Evolutionary conservation across 2,329 filamentous ascomycete species (phyloP).

Genomic region (Pezicula radicicola): DNA sequence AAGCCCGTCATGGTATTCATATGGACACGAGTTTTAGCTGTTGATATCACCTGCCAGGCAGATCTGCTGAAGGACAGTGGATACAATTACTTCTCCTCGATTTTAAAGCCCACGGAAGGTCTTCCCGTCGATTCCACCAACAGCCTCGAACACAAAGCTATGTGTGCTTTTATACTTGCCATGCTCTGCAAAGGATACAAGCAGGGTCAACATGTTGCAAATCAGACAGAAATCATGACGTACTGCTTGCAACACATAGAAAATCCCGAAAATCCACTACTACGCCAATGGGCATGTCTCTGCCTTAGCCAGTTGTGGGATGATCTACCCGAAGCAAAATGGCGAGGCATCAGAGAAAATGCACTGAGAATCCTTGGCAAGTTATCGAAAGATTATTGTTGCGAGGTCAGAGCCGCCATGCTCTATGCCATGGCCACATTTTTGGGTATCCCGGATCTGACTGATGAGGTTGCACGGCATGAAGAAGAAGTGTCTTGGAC

Average conservation of each 20-base stretch:
- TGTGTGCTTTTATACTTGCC: slow-evolving; percentile 97
- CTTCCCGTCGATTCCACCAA: slow-evolving; percentile 73
- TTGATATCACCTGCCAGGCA: slow-evolving; percentile 89
- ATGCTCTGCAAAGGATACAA: slow-evolving; percentile 96
- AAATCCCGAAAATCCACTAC: slow-evolving; percentile 81
- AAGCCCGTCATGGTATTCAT: slow-evolving; percentile 99
- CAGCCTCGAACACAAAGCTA: slow-evolving; percentile 91
- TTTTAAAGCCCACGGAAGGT: slow-evolving; percentile 78
- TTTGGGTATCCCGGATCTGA: slow-evolving; percentile 87
- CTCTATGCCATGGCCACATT: slow-evolving; percentile 92
- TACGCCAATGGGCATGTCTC: slow-evolving; percentile 93
- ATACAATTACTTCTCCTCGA: slow-evolving; percentile 93
- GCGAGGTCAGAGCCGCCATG: slow-evolving; percentile 91
- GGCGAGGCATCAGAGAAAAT: slow-evolving; percentile 86
- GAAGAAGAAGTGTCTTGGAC: slow-evolving; percentile 90
- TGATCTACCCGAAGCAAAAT: slow-evolving; percentile 89
- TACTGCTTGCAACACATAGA: slow-evolving; percentile 81
- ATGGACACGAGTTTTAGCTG: slow-evolving; percentile 92
- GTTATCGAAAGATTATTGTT: slow-evolving; percentile 80
- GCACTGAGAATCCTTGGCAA: slow-evolving; percentile 64
- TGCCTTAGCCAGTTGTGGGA: slow-evolving; percentile 95
- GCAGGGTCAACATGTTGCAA: slow-evolving; percentile 86
- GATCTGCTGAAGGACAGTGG: slow-evolving; percentile 96
- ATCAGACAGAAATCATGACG: slow-evolving; percentile 85
- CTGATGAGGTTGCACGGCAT: slow-evolving; percentile 83